Conservation (phyloP, 2,329 filamentous ascomycete species). For the Aureobasidium melanogenum region DNA sequence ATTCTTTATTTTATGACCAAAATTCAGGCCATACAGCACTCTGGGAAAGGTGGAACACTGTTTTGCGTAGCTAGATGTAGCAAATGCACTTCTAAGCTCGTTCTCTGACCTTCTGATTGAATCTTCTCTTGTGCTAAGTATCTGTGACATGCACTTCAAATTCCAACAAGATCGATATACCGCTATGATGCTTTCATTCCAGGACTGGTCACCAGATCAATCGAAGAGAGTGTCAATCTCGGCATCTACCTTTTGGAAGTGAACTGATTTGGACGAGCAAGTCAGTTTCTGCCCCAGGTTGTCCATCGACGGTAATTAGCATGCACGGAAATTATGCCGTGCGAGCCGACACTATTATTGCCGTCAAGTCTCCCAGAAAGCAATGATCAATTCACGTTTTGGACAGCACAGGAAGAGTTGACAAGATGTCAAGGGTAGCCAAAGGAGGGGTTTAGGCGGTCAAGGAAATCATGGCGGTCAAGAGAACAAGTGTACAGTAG, state of each 20-base stretch:
- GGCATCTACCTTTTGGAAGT: not conserved
- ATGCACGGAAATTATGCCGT: not conserved
- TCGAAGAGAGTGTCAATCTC: not conserved
- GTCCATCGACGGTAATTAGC: not conserved
- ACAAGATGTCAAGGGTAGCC: not conserved
- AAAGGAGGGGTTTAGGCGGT: not conserved
- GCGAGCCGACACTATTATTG: not conserved
- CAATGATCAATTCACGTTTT: not conserved
- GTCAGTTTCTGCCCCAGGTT: not conserved
- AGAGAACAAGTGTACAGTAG: not conserved
- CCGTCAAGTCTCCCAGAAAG: not conserved
- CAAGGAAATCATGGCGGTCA: not conserved
- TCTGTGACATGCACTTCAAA: not conserved
- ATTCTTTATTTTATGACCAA: conserved; percentile 2
- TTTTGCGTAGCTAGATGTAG: conserved; percentile 4
- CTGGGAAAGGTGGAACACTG: not conserved
- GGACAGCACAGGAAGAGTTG: not conserved
- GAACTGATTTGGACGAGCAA: not conserved
- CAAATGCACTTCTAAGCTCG: conserved; percentile 5
- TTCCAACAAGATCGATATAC: not conserved
- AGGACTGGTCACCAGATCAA: not conserved
- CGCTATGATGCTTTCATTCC: not conserved
- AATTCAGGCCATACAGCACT: conserved; percentile 9
- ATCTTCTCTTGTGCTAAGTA: no score
- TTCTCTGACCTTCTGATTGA: not conserved